Evolutionary conservation across 345 rosid genomes (phyloP).

Genomic region (Mangifera indica): DNA sequence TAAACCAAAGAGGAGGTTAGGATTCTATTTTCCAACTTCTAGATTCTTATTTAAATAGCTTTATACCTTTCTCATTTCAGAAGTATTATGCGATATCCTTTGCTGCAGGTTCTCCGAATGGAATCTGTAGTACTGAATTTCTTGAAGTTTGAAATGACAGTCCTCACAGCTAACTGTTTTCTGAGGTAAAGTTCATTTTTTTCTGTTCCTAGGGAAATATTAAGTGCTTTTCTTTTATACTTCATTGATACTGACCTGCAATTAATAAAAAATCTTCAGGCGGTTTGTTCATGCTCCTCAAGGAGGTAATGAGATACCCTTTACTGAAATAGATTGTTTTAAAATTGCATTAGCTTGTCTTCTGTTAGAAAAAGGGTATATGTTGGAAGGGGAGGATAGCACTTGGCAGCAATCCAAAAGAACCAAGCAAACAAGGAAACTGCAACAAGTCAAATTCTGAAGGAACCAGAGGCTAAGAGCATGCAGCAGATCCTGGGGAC

Average conservation of each 20-base stretch:
- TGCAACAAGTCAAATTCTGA: too few species aligned
- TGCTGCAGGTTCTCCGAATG: constrained; percentile 74
- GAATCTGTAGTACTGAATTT: constrained; percentile 75
- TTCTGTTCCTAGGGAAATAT: background rate
- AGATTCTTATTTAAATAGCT: background rate
- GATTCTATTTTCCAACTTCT: background rate
- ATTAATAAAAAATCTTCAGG: constrained; percentile 19
- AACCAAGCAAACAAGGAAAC: too few species aligned
- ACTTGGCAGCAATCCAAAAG: too few species aligned
- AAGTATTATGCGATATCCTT: background rate
- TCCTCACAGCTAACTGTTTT: constrained; percentile 83
- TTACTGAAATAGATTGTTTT: background rate
- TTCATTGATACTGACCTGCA: background rate
- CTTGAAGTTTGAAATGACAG: constrained; percentile 85
- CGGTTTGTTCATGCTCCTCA: constrained; percentile 27
- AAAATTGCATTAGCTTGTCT: background rate
- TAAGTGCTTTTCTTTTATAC: background rate
- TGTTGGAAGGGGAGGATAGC: too few species aligned
- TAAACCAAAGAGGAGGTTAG: constrained; percentile 74
- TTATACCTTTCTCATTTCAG: background rate
- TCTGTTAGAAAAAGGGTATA: too few species aligned
- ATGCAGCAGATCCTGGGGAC: too few species aligned
- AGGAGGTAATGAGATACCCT: constrained; percentile 24
- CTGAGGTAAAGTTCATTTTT: constrained; percentile 47
- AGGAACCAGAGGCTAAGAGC: too few species aligned